Conservation (phyloP, 768 basidiomycete genomes). For the Calocybe indica region DNA sequence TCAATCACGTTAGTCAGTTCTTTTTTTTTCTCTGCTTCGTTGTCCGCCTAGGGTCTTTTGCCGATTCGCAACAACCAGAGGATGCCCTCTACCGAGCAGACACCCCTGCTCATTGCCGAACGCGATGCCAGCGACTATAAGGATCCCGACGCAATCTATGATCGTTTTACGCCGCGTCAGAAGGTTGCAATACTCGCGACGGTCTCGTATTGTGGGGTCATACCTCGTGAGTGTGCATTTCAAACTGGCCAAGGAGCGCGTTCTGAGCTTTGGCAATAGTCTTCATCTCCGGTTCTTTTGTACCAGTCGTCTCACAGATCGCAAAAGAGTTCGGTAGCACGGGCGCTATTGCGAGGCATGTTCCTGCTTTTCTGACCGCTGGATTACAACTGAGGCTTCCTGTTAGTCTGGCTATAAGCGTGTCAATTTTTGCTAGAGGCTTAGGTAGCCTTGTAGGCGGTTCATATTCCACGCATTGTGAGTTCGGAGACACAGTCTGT, state of each 20-base stretch:
- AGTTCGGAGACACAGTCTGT: not conserved
- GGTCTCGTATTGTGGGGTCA: conserved; percentile 42
- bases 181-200: conserved; percentile 42
- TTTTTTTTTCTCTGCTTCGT: too few species aligned
- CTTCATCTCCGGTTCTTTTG: conserved; percentile 48
- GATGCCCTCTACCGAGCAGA: conserved; percentile 18
- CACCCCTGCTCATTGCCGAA: conserved; percentile 21
- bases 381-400: not conserved
- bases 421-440: not conserved
- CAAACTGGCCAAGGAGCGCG: not conserved
- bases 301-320: conserved; percentile 55
- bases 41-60: too few species aligned
- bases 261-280: conserved; percentile 23
- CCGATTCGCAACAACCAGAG: too few species aligned
- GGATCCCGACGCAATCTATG: conserved; percentile 25
- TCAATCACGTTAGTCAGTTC: too few species aligned
- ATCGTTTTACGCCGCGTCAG: conserved; percentile 33
- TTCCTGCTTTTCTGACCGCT: not conserved
- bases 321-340: conserved; percentile 45
- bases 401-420: not conserved
- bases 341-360: conserved; percentile 38
- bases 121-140: not conserved
- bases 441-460: not conserved
- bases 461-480: not conserved
- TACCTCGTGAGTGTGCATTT: conserved; percentile 33